Conservation (phyloP, 2,329 filamentous ascomycete genomes). For the Dendryphion nanum region DNA sequence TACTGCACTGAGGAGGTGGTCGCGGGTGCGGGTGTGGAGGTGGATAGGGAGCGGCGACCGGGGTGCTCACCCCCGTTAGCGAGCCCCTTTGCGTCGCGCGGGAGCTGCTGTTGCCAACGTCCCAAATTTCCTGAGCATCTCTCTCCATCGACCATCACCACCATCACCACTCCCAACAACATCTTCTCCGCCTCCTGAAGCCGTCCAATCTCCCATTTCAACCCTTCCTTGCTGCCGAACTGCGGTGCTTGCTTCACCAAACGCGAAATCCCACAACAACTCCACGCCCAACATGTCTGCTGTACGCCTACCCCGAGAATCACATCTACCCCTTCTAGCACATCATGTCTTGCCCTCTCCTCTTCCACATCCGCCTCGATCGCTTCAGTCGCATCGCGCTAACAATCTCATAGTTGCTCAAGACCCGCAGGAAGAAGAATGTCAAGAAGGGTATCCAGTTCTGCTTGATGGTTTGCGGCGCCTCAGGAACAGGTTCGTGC, state of each 20-base stretch:
- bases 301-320: slow-evolving; percentile 29
- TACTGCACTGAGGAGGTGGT: too few species aligned
- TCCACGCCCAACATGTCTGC: slow-evolving; percentile 38
- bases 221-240: too few species aligned
- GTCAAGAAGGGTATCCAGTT: slow-evolving; percentile 99
- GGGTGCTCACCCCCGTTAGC: slow-evolving; percentile 18
- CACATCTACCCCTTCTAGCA: slow-evolving; percentile 20
- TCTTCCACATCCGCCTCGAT: slow-evolving; percentile 12
- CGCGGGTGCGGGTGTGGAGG: too few species aligned
- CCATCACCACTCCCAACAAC: slow-evolving; percentile 24
- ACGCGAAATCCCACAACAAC: too few species aligned
- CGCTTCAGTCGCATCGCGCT: slow-evolving; percentile 22
- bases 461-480: slow-evolving; percentile 99
- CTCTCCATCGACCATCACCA: too few species aligned
- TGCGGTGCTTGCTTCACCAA: too few species aligned
- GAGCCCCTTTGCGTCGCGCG: slow-evolving; percentile 42
- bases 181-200: slow-evolving; percentile 13
- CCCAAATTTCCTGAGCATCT: slow-evolving; percentile 41
- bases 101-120: slow-evolving; percentile 35
- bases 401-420: slow-evolving; percentile 51
- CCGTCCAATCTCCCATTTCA: slow-evolving; percentile 19
- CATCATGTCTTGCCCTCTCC: slow-evolving; percentile 15
- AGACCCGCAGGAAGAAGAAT: slow-evolving; percentile 99
- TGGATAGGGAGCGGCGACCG: slow-evolving; percentile 26
- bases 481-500: slow-evolving; percentile 88